phyloP scores from a whole-genome alignment of 495 filamentous ascomycete genomes.

The Penicillium ochrochloron region DNA sequence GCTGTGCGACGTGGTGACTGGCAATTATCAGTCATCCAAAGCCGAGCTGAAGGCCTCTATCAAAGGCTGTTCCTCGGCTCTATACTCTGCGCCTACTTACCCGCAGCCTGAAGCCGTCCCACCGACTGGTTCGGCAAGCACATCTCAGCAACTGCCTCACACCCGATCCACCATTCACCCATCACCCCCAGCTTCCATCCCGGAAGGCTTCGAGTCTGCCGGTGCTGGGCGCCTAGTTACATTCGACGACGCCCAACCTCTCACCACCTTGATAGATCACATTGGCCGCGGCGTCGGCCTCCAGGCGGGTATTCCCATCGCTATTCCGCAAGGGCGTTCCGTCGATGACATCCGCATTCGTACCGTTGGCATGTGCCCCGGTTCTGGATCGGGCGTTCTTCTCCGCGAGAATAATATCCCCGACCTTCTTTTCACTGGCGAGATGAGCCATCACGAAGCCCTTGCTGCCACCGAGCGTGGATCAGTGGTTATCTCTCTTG shows the following conservation, averaged over 20 bases:
- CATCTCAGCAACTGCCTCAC: constrained; percentile 53
- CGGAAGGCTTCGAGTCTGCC: constrained; percentile 63
- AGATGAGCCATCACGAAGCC: constrained; percentile 91
- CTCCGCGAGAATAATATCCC: constrained; percentile 59
- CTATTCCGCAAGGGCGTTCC: constrained; percentile 63
- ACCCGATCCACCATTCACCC: constrained; percentile 58
- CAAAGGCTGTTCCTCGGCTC: constrained; percentile 28
- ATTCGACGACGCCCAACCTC: constrained; percentile 60
- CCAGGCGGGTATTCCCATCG: constrained; percentile 68
- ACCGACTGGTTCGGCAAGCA: constrained; percentile 25
- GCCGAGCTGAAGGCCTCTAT: constrained; percentile 13
- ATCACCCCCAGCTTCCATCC: constrained; percentile 43
- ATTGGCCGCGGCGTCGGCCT: constrained; percentile 63
- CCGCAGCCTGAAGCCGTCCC: constrained; percentile 35
- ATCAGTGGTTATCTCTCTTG: constrained; percentile 79
- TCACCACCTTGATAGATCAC: constrained; percentile 65
- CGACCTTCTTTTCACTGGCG: constrained; percentile 87
- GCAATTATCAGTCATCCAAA: constrained; percentile 37
- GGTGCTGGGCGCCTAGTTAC: constrained; percentile 79
- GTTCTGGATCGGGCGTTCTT: constrained; percentile 77
- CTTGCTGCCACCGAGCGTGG: constrained; percentile 86
- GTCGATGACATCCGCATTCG: constrained; percentile 60
- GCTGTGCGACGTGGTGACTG: constrained; percentile 86
- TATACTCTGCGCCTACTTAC: constrained; percentile 51
- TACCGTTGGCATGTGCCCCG: constrained; percentile 76